Evolutionary conservation across 2,329 filamentous ascomycete genomes (phyloP), one percentile per base, ranked within the genome.

Genomic region (Aspergillus sp.): DNA sequence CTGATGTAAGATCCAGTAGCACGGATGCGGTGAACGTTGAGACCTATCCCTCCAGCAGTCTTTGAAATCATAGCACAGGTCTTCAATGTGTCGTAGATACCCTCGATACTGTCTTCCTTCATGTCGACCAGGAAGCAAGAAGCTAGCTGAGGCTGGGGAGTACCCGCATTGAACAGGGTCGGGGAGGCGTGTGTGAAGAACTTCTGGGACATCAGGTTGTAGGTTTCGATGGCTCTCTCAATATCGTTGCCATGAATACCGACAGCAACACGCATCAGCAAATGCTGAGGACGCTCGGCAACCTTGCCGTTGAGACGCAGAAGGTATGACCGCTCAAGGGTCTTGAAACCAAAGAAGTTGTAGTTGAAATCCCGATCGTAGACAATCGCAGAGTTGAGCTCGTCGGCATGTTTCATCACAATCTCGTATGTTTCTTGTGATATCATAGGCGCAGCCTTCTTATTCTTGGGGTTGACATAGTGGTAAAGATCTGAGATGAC

Each of bases 301-400:
- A 98, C 92, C 82, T 97, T 96, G 77, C 93, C 93, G 72, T 97
- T 87, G 68, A 98, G 91, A 76, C 96, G 93, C 69, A 99, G 89
- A 56, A 99, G 89, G 76, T 99, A 99, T 74, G 95, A 99, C 64
- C 95, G 90, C 84, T 99, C 95, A 45, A 99, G 84, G 7, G 95
- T 99, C 87, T 99, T 99, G 89, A 99, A 99, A 67, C 95, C 95
- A 74, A 99, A 99, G 83, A 96, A 99, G 83, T 99, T 95, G 84
- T 99, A 99, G 87, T 98, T 97, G 87, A 99, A 99, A 78, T 99
- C 95, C 71, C 95, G 91, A 82, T 99, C 95, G 74, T 98, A 99
- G 72, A 99, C 94, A 77, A 99, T 98, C 73, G 95, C 95, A 48
- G 94, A 98, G 84, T 99, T 97, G 61, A 99, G 87, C 81, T 99